These are phyloP conservation scores for Pichia scutulata DNA, from an alignment of 805 yeast genomes.

Conservation along the genomic window DNA sequence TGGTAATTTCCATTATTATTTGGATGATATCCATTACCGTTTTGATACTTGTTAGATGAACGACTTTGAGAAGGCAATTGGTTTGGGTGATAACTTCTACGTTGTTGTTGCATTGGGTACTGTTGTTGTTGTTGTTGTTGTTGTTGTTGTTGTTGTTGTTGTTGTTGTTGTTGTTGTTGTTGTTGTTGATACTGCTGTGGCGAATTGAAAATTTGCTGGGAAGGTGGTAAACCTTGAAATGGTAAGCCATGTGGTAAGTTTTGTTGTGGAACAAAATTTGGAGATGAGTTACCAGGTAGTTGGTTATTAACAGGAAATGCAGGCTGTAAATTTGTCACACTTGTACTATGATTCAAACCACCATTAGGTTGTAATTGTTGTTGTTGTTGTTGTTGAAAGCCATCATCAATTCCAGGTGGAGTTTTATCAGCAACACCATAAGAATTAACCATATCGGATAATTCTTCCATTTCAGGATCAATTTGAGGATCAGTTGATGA, in stretches of 20 bases:
- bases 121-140: conserved; percentile 10
- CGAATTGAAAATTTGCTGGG: conserved; percentile 23
- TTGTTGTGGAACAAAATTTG: conserved; percentile 24
- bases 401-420: conserved; percentile 7
- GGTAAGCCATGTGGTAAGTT: conserved; percentile 29
- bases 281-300: conserved; percentile 20
- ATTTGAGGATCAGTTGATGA: conserved; percentile 15
- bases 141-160: conserved; percentile 7
- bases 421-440: conserved; percentile 24
- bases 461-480: conserved; percentile 26
- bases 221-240: conserved; percentile 27
- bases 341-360: not conserved
- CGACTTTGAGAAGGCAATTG: not conserved
- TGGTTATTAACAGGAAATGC: conserved; percentile 11
- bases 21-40: conserved; percentile 12
- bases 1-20: conserved; percentile 13
- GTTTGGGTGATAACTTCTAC: conserved; percentile 1
- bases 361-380: conserved; percentile 14
- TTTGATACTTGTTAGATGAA: not conserved
- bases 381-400: not conserved
- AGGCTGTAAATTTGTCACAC: conserved; percentile 14
- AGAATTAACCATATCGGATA: conserved; percentile 26
- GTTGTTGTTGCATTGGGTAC: conserved; percentile 1
- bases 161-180: conserved; percentile 3
- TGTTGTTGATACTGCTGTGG: conserved; percentile 12